These are phyloP conservation scores for Coniferiporia weirii DNA, from an alignment of 1,284 basidiomycete species.

Conservation along the genomic window DNA sequence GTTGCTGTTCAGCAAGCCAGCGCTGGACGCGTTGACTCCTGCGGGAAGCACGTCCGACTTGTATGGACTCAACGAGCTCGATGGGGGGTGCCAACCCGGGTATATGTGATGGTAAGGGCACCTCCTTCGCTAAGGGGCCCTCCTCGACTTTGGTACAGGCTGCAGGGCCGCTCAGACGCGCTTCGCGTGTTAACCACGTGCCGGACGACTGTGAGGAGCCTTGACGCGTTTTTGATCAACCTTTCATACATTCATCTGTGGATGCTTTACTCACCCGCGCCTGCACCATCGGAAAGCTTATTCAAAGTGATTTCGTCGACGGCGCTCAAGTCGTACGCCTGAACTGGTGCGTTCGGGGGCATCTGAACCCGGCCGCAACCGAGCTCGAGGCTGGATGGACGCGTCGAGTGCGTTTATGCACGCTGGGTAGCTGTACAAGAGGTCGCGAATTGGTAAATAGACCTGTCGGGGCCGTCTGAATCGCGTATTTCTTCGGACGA, in stretches of 20 bases:
- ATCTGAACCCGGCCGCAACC: neutral
- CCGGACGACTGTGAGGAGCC: slow-evolving; percentile 2
- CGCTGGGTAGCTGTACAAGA: too few species aligned
- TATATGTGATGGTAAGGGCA: neutral
- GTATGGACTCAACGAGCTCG: neutral
- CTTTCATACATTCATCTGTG: neutral
- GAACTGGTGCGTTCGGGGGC: neutral
- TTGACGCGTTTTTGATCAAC: slow-evolving; percentile 2
- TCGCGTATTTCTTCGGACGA: neutral
- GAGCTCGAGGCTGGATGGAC: neutral
- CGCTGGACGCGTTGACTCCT: slow-evolving; percentile 12
- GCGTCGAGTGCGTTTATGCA: slow-evolving; percentile 1
- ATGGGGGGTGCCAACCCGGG: neutral
- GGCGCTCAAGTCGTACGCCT: slow-evolving; percentile 4
- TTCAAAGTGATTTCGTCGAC: neutral
- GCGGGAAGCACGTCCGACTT: neutral
- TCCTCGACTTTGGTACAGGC: neutral
- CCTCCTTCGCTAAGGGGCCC: neutral
- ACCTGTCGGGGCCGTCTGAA: too few species aligned
- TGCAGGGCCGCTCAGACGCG: neutral
- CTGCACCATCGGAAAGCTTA: slow-evolving; percentile 1
- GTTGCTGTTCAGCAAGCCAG: slow-evolving; percentile 16
- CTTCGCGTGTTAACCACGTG: slow-evolving; percentile 7
- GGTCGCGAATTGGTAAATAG: too few species aligned
- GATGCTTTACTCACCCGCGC: slow-evolving; percentile 1